phyloP scores from a whole-genome alignment of 176 grass and related monocot genomes.

The Sorghum bicolor region Sorghum_bicolor_NCBIv3 NC_012871.2:50706501-50707000 shows the following conservation, averaged over 20 bases:
- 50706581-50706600: slow-evolving; percentile 76
- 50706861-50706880: slow-evolving; percentile 67
- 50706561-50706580: slow-evolving; percentile 67
- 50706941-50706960: slow-evolving; percentile 58
- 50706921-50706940: slow-evolving; percentile 63
- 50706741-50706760: background rate
- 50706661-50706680: slow-evolving; percentile 71
- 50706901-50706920: slow-evolving; percentile 53
- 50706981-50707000: slow-evolving; percentile 12
- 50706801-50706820: background rate
- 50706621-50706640: slow-evolving; percentile 68
- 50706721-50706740: background rate
- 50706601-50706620: slow-evolving; percentile 67
- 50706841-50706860: slow-evolving; percentile 47
- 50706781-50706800: background rate
- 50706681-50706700: background rate
- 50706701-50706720: slow-evolving; percentile 26
- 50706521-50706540: background rate
- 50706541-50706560: slow-evolving; percentile 46
- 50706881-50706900: slow-evolving; percentile 80
- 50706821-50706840: background rate
- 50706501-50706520: background rate
- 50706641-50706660: slow-evolving; percentile 63
- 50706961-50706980: slow-evolving; percentile 30
- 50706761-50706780: background rate